phyloP scores from a whole-genome alignment of 257 asterid species.

The Eustoma russellianum region DNA sequence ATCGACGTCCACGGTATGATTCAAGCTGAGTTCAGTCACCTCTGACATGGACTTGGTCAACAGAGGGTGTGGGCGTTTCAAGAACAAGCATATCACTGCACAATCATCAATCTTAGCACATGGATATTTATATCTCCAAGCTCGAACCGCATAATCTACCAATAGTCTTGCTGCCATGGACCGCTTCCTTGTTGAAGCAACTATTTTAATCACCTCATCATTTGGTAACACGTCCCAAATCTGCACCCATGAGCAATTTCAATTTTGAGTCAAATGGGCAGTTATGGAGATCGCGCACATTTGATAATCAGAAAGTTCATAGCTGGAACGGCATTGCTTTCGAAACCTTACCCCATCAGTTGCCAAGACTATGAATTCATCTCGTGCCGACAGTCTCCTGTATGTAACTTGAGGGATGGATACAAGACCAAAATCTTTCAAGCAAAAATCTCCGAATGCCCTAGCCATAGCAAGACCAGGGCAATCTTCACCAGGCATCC shows the following conservation, averaged over 20 bases:
- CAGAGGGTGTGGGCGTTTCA: conserved; percentile 43
- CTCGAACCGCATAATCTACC: conserved; percentile 48
- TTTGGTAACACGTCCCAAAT: conserved; percentile 81
- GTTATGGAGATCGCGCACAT: too few relatives aligned
- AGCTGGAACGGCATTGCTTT: neutral
- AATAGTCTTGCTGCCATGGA: conserved; percentile 51
- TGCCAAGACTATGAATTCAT: conserved; percentile 82
- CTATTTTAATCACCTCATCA: conserved; percentile 47
- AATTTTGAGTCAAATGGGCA: too few relatives aligned
- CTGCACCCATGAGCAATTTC: conserved; percentile 14
- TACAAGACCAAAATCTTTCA: conserved; percentile 71
- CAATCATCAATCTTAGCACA: conserved; percentile 68
- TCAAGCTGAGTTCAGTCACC: conserved; percentile 30
- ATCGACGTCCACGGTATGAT: conserved; percentile 21
- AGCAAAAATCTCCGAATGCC: conserved; percentile 85
- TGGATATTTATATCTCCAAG: conserved; percentile 66
- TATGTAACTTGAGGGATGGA: conserved; percentile 58
- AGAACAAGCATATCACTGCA: conserved; percentile 57
- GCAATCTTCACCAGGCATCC: conserved; percentile 92
- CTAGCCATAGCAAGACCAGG: conserved; percentile 97
- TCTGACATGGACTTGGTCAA: conserved; percentile 44
- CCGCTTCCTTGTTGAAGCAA: conserved; percentile 52
- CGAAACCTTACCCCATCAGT: conserved; percentile 70
- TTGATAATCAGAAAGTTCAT: neutral
- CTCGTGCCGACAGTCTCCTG: conserved; percentile 45